Evolutionary conservation across 768 basidiomycete species (phyloP).

Genomic region (Xerocomellus dryophilus): DNA sequence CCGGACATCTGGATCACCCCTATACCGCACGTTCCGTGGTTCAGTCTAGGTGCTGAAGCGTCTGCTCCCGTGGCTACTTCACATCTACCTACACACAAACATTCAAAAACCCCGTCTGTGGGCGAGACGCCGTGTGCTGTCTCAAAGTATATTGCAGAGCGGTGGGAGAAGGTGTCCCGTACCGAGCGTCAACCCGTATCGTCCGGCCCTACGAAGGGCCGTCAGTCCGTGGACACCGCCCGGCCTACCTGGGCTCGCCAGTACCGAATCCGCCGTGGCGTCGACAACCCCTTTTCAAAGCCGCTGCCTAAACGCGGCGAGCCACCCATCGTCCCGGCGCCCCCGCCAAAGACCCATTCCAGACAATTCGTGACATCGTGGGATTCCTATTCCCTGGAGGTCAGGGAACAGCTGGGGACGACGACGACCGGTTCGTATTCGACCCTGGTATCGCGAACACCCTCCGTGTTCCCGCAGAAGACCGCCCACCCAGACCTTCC

Average conservation of each 20-base stretch:
- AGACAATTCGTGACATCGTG: constrained; percentile 15
- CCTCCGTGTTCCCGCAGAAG: constrained; percentile 38
- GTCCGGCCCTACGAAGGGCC: constrained; percentile 16
- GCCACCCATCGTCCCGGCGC: constrained; percentile 24
- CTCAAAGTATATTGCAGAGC: constrained; percentile 30
- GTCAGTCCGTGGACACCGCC: constrained; percentile 21
- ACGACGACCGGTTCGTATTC: constrained; percentile 19
- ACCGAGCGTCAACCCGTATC: constrained; percentile 19
- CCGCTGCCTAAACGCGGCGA: constrained; percentile 23
- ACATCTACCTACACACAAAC: constrained; percentile 10
- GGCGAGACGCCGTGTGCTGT: constrained; percentile 22
- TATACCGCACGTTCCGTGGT: constrained; percentile 60
- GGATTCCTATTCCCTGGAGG: constrained; percentile 37
- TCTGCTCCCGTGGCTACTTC: not conserved
- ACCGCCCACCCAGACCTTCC: constrained; percentile 51
- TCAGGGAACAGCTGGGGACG: constrained; percentile 28
- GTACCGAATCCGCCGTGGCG: constrained; percentile 46
- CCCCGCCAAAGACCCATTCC: constrained; percentile 32
- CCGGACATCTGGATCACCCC: constrained; percentile 52
- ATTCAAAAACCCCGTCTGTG: constrained; percentile 4
- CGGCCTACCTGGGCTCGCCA: constrained; percentile 51
- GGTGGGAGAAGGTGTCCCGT: constrained; percentile 28
- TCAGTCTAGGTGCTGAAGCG: constrained; percentile 26
- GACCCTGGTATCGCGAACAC: constrained; percentile 14
- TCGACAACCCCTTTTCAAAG: constrained; percentile 51